Base-by-base conservation (phyloP, 441 rosid genomes). In the Omphalea diandra region DNA sequence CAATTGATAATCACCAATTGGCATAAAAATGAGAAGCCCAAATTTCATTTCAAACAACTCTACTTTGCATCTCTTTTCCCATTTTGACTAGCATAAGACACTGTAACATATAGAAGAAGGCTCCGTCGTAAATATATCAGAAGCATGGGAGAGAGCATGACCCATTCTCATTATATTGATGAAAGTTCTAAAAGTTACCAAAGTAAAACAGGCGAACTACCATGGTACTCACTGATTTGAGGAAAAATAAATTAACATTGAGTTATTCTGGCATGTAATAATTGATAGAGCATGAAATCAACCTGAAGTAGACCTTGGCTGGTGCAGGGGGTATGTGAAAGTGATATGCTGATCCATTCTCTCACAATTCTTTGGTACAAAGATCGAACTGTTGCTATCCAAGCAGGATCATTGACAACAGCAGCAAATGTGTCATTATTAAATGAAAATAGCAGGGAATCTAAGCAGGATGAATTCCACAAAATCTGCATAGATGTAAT, bases 241-340 rank as follows among this genome's bases (percentile, higher is more conserved):
- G 38, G 27, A 58, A 72, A 67, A 14, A 32, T 24, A 55, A 31
- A 53, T 14, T 7, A 15, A 20, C 33, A 68, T 58, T 56, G 35
- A 71, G 35, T 52, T 52, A 68, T 20, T 17, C 17, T 44, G 47
- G 41, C 20, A 63, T 64, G 46, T 41, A 44, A 35, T 22, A 38
- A 57, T 14, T 38, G 57, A 17, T 2, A 47, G 29, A 46, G 38
- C 40, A 71, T 17, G 49, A 40, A 56, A 63, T 46, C 64, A 71
- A 95, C 99, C 99, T 95, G 99, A 75, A 95, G 94, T 75, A 95
- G 85, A 70, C 99, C 99, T 87, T 95, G 99, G 81, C 89, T 93
- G 17, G 99, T 95, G 83, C 99, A 95, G 24, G 99, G 99, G 72
- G 99, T 97, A 83, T 86, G 79, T 57, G 98, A 95, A 67, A 95